Evolutionary conservation across 306 rosid genomes (phyloP).

Genomic region (Glycine tomentella): DNA sequence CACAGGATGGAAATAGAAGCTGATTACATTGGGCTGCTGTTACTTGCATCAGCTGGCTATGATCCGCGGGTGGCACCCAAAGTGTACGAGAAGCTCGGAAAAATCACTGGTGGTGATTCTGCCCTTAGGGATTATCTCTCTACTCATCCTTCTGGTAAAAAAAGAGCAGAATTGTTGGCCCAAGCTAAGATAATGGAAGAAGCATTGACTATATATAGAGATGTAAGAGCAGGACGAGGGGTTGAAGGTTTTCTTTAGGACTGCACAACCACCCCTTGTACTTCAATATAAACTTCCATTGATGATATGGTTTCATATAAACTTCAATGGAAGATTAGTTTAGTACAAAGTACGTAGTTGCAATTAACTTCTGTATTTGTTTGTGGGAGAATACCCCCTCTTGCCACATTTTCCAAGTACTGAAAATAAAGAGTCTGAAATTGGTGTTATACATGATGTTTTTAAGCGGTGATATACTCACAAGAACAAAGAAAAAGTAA

Average conservation of each 20-base stretch:
- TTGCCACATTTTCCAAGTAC: background rate
- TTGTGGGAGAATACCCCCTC: background rate
- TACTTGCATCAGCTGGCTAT: slow-evolving; percentile 81
- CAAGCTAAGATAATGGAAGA: slow-evolving; percentile 80
- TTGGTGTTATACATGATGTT: background rate
- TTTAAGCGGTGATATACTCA: background rate
- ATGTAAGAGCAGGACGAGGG: slow-evolving; percentile 57
- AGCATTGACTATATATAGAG: slow-evolving; percentile 61
- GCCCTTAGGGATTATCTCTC: slow-evolving; percentile 59
- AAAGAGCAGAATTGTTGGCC: slow-evolving; percentile 72
- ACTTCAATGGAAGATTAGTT: background rate
- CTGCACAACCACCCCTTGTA: background rate
- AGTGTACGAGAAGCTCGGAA: slow-evolving; percentile 70
- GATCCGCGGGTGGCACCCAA: slow-evolving; percentile 78
- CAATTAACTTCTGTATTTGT: background rate
- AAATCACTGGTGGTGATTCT: slow-evolving; percentile 55
- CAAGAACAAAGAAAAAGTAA: background rate
- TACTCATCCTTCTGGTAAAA: slow-evolving; percentile 73
- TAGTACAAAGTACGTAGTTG: background rate
- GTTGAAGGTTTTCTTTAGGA: slow-evolving; percentile 73
- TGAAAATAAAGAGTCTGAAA: background rate
- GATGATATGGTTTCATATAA: too few relatives aligned
- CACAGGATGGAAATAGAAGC: slow-evolving; percentile 87
- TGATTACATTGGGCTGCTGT: slow-evolving; percentile 77
- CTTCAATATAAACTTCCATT: too few relatives aligned